Conservation (phyloP, 352 stramenopile species). For the Pythium utonaiense region DNA sequence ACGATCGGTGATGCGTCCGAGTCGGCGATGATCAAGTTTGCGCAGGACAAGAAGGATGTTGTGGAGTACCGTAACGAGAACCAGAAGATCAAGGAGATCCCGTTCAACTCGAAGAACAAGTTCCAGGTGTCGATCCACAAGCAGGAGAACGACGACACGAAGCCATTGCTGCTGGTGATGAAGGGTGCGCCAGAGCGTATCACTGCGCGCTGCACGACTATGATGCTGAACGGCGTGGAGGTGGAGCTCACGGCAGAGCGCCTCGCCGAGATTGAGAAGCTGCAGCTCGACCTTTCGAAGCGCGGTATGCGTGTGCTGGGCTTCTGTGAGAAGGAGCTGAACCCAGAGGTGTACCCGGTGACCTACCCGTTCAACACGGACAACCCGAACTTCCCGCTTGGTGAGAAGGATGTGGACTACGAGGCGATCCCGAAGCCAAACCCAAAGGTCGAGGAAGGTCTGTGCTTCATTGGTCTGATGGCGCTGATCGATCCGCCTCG, state of each 20-base stretch:
- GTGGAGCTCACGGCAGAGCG: constrained; percentile 33
- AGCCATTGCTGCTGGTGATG: constrained; percentile 45
- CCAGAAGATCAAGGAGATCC: constrained; percentile 37
- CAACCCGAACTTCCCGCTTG: constrained; percentile 26
- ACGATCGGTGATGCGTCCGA: constrained; percentile 38
- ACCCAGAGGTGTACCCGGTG: constrained; percentile 20
- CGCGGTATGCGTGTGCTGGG: constrained; percentile 55
- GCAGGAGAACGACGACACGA: constrained; percentile 28
- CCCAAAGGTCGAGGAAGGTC: constrained; percentile 66
- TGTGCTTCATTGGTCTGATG: constrained; percentile 84
- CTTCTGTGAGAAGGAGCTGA: constrained; percentile 38
- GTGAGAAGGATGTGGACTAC: constrained; percentile 76
- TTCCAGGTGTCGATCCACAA: constrained; percentile 39
- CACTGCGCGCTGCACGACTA: constrained; percentile 64
- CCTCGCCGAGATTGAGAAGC: constrained; percentile 40
- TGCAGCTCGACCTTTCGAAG: constrained; percentile 52
- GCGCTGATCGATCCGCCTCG: constrained; percentile 87
- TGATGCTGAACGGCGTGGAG: constrained; percentile 56
- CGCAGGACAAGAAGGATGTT: constrained; percentile 30
- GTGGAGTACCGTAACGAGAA: constrained; percentile 29
- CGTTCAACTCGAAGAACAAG: constrained; percentile 50
- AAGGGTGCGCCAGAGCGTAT: constrained; percentile 92
- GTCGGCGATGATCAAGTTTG: constrained; percentile 40
- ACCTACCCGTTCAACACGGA: constrained; percentile 29
- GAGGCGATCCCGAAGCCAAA: constrained; percentile 58